Evolutionary conservation across 768 basidiomycete species (phyloP).

Genomic region (Tremella yokohamensis): DNA sequence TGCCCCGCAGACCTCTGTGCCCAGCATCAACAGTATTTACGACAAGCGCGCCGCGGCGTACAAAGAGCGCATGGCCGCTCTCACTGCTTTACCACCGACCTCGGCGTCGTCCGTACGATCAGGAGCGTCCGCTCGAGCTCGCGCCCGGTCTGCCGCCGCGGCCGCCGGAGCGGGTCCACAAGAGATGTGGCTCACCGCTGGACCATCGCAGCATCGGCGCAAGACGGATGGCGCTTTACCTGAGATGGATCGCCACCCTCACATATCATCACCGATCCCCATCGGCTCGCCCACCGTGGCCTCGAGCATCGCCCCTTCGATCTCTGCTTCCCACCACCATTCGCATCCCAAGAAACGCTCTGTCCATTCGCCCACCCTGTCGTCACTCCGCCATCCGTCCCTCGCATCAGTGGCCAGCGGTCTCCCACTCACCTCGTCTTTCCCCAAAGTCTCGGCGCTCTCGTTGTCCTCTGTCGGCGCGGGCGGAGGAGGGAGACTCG

Average conservation of each 20-base stretch:
- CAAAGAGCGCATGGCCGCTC: slow-evolving; percentile 40
- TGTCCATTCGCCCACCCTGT: background rate
- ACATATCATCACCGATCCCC: slow-evolving; percentile 27
- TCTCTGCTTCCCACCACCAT: slow-evolving; percentile 5
- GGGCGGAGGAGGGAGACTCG: too few species aligned
- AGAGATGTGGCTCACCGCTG: slow-evolving; percentile 9
- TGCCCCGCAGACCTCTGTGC: slow-evolving; percentile 37
- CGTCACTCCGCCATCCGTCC: background rate
- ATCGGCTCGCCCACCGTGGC: background rate
- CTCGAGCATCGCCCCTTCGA: background rate
- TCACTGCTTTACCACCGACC: slow-evolving; percentile 30
- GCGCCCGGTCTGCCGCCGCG: slow-evolving; percentile 2
- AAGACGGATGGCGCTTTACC: slow-evolving; percentile 1
- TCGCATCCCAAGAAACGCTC: background rate
- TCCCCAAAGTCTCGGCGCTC: too few species aligned
- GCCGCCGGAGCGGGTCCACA: background rate
- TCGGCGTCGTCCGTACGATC: slow-evolving; percentile 13
- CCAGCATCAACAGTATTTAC: slow-evolving; percentile 49
- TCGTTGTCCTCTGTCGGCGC: too few species aligned
- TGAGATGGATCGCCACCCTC: slow-evolving; percentile 13
- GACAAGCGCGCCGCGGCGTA: slow-evolving; percentile 48
- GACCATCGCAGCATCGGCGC: slow-evolving; percentile 5
- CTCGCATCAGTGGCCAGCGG: background rate
- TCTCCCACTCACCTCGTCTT: too few species aligned
- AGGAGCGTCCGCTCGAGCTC: slow-evolving; percentile 9